A percentile compares a stretch with the other conserved stretches of the same genome.
These are phyloP conservation scores for Nothophaeocryptopus gaeumannii DNA, from an alignment of 2,329 filamentous ascomycete species.

Conservation along the genomic window DNA sequence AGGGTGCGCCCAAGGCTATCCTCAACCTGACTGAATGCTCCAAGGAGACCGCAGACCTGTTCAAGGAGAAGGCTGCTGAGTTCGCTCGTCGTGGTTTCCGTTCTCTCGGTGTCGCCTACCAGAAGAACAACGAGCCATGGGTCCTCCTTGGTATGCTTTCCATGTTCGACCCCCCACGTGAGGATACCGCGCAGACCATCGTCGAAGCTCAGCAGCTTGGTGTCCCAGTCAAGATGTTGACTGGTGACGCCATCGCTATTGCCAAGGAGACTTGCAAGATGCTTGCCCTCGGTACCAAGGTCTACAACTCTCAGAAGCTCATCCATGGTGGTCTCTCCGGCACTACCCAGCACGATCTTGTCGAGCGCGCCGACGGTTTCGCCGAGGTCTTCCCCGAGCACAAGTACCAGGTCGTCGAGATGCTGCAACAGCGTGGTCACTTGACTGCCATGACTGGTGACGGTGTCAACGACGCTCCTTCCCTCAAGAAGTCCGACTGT, in stretches of 20 bases:
- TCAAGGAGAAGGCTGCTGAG: slow-evolving; percentile 70
- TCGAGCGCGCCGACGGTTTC: slow-evolving; percentile 71
- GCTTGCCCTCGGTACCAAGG: slow-evolving; percentile 74
- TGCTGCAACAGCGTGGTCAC: slow-evolving; percentile 70
- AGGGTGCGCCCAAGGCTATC: slow-evolving; percentile 75
- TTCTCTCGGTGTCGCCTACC: slow-evolving; percentile 73
- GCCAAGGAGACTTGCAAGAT: slow-evolving; percentile 82
- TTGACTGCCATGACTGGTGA: slow-evolving; percentile 75
- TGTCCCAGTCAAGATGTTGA: slow-evolving; percentile 78
- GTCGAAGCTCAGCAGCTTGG: slow-evolving; percentile 72
- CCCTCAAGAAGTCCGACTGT: slow-evolving; percentile 71
- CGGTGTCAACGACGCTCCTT: slow-evolving; percentile 71
- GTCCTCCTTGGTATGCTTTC: slow-evolving; percentile 72
- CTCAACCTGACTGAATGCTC: slow-evolving; percentile 67
- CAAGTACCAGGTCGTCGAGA: slow-evolving; percentile 74
- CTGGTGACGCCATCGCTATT: slow-evolving; percentile 75
- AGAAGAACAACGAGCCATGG: slow-evolving; percentile 73
- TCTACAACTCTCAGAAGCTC: slow-evolving; percentile 76
- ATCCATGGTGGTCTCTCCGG: slow-evolving; percentile 73
- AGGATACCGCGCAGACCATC: slow-evolving; percentile 75
- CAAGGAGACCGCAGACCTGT: slow-evolving; percentile 62
- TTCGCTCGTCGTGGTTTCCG: slow-evolving; percentile 78
- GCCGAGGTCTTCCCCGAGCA: slow-evolving; percentile 73
- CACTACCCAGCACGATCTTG: slow-evolving; percentile 71
- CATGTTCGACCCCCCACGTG: slow-evolving; percentile 77